phyloP scores from a whole-genome alignment of 2,329 filamentous ascomycete genomes.

The Stemphylium vesicarium region DNA sequence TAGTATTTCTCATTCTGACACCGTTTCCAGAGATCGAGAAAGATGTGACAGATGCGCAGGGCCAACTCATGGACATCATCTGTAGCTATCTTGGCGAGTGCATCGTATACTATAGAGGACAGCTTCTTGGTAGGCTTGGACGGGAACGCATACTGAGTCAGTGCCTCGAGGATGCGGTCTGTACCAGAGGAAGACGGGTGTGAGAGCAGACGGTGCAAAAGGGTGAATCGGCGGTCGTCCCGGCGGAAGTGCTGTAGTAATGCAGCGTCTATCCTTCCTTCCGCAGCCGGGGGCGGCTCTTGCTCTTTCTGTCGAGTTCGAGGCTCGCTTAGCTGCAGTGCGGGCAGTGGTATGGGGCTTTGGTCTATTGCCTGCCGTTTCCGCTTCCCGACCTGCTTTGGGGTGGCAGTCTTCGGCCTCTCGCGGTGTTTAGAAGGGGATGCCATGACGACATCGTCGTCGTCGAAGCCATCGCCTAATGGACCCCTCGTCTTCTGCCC shows the following conservation, averaged over 20 bases:
- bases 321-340: slow-evolving; percentile 58
- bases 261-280: slow-evolving; percentile 26
- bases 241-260: slow-evolving; percentile 49
- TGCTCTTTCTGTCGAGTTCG: slow-evolving; percentile 47
- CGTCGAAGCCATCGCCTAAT: slow-evolving; percentile 78
- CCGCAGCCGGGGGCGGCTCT: slow-evolving; percentile 23
- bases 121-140: slow-evolving; percentile 63
- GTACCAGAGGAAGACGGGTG: slow-evolving; percentile 63
- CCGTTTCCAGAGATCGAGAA: slow-evolving; percentile 71
- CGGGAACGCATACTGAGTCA: slow-evolving; percentile 69
- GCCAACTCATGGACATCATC: slow-evolving; percentile 62
- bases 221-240: slow-evolving; percentile 48
- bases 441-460: slow-evolving; percentile 63
- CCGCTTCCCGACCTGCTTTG: slow-evolving; percentile 69
- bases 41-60: slow-evolving; percentile 67
- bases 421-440: slow-evolving; percentile 61
- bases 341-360: slow-evolving; percentile 64
- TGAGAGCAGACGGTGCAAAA: slow-evolving; percentile 68
- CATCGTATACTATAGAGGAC: slow-evolving; percentile 71
- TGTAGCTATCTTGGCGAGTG: slow-evolving; percentile 62
- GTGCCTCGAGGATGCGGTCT: slow-evolving; percentile 70
- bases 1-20: slow-evolving; percentile 70
- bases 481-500: slow-evolving; percentile 61
- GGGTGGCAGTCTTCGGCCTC: slow-evolving; percentile 61
- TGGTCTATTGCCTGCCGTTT: slow-evolving; percentile 68